phyloP scores from a whole-genome alignment of 352 stramenopile genomes.

The Globisporangium polare region DNA sequence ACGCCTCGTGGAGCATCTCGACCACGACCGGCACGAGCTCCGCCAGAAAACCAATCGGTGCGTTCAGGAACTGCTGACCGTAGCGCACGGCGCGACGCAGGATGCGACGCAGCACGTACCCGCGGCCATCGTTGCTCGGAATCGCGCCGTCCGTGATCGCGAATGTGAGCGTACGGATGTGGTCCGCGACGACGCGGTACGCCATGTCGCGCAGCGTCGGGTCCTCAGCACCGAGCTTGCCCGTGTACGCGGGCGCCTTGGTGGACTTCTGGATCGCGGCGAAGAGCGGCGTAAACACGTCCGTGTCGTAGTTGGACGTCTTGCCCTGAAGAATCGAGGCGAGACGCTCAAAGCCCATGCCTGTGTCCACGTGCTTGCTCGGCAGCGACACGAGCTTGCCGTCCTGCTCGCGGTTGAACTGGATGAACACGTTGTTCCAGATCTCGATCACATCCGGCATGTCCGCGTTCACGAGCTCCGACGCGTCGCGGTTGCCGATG shows the following conservation, averaged over 20 bases:
- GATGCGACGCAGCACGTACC: conserved; percentile 98
- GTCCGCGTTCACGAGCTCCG: conserved; percentile 95
- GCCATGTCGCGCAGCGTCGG: conserved; percentile 80
- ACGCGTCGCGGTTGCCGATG: conserved; percentile 92
- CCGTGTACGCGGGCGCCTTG: conserved; percentile 72
- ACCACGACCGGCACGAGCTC: conserved; percentile 94
- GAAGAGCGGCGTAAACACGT: conserved; percentile 97
- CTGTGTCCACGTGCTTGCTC: conserved; percentile 97
- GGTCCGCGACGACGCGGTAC: conserved; percentile 97
- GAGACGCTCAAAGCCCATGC: conserved; percentile 98
- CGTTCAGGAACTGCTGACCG: conserved; percentile 96
- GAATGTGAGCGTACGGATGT: conserved; percentile 97
- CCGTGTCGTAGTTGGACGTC: conserved; percentile 98
- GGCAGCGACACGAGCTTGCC: conserved; percentile 90
- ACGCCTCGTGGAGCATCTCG: conserved; percentile 91
- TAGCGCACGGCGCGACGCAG: conserved; percentile 97
- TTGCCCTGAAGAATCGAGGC: conserved; percentile 91
- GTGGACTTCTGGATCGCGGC: conserved; percentile 87
- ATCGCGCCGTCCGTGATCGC: conserved; percentile 97
- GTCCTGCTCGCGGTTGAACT: conserved; percentile 95
- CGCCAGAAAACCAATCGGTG: conserved; percentile 93
- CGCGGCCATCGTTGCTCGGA: conserved; percentile 96
- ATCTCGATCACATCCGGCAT: conserved; percentile 99
- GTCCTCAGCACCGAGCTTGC: conserved; percentile 90
- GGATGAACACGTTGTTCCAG: conserved; percentile 99